Base-by-base conservation (phyloP, 345 rosid species). In the Geranium rotundifolium region DNA sequence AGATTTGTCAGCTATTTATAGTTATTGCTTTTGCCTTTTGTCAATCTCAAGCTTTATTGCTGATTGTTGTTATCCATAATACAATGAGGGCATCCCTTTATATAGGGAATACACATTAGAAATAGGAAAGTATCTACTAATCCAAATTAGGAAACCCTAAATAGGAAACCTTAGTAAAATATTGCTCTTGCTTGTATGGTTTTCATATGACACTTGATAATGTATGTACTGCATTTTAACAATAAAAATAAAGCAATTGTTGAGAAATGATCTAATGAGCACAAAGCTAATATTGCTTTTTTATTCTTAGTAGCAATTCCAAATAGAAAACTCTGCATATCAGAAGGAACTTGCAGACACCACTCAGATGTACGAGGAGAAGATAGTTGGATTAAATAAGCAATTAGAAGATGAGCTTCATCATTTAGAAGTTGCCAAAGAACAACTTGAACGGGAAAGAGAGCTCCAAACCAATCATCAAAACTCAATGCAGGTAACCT, bases 281-380 rank as follows among this genome's bases (percentile, higher is more conserved):
- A 57, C 6, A 57, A 61, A 46, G 19, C 37, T 59, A 19, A 68
- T 56, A 18, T 56, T 56, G 9, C 31, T 67, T 70, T 64, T 65
- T 72, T 54, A 67, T 75, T 63, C 68, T 62, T 15, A 7, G 20
- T 65, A 91, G 96, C 81, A 82, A 71, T 81, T 67, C 58, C 89
- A 85, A 80, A 71, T 57, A 57, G 80, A 81, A 64, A 73, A 74
- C 68, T 78, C 82, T 56, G 76, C 70, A 23, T 79, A 80, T 77
- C 88, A 83, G 76, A 86, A 80, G 78, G 81, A 88, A 61, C 84
- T 88, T 58, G 81, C 77, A 2, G 95, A 86, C 67, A 82, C 85
- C 69, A 82, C 84, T 50, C 70, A 80, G 70, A 74, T 70, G 41
- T 88, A 83, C 64, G 96, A 91, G 81, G 76, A 80, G 66, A 86